Evolutionary conservation across 768 basidiomycete species (phyloP).

Genomic region (Pleurotus citrinopileatus): DNA sequence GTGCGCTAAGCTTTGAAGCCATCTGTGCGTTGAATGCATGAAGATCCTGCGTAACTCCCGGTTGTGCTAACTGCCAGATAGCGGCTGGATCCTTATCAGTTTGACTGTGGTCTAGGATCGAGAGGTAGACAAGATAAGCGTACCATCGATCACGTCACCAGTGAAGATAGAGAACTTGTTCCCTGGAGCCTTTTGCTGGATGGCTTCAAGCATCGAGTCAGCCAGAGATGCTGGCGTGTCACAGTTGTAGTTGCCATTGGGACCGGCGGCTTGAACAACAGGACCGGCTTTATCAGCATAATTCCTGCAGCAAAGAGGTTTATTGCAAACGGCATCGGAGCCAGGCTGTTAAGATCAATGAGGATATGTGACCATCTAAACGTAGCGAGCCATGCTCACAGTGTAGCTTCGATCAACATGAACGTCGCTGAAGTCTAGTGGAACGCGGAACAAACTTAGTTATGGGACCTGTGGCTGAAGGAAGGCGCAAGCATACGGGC

Average conservation of each 20-base stretch:
- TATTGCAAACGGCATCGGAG: conserved; percentile 55
- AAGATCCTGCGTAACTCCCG: conserved; percentile 44
- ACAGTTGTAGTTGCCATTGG: conserved; percentile 46
- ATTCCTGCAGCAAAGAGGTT: conserved; percentile 59
- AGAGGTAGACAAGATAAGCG: too few species aligned
- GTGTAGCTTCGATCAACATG: conserved; percentile 58
- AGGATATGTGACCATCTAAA: not conserved
- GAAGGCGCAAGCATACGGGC: too few species aligned
- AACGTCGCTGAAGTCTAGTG: conserved; percentile 56
- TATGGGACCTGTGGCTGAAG: too few species aligned
- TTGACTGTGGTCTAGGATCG: too few species aligned
- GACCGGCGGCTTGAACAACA: conserved; percentile 42
- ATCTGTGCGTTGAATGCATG: conserved; percentile 45
- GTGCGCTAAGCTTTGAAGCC: conserved; percentile 31
- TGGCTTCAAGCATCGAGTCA: conserved; percentile 46
- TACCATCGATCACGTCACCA: conserved; percentile 63
- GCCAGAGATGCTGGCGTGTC: conserved; percentile 49
- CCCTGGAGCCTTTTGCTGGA: conserved; percentile 25
- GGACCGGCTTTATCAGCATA: conserved; percentile 38
- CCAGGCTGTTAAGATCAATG: conserved; percentile 33
- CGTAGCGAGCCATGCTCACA: conserved; percentile 25
- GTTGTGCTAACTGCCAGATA: conserved; percentile 45
- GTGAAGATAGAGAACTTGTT: conserved; percentile 58
- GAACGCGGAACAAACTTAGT: too few species aligned
- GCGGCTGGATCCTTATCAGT: conserved; percentile 30